Base-by-base conservation (phyloP, 2,329 filamentous ascomycete genomes). In the Phialemoniopsis sp. region DNA sequence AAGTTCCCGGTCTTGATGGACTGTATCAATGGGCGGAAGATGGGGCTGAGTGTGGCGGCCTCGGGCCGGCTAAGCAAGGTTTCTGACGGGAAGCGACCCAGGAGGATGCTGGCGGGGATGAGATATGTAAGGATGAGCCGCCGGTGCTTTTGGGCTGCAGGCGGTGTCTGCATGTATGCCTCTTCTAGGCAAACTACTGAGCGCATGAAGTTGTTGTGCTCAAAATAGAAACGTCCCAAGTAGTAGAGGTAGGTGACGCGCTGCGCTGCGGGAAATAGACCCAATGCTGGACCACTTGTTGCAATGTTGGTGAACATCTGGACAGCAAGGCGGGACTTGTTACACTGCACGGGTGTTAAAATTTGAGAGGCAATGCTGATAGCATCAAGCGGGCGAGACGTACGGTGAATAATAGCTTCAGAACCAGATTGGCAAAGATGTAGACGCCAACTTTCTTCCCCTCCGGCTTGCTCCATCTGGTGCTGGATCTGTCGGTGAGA, bases 201-300 rank as follows among this genome's bases (percentile, higher is more conserved):
- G 18, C 86, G 82, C 45, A 78, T 80, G 60, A 89, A 95, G 56
- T 95, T 84, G 49, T 82, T 85, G 59, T 88, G 90, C 46, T 87
- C 81, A 58, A 95, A 89, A 55, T 90, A 81, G 63, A 91, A 96
- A 42, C 89, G 84, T 14, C 91, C 91, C 6, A 97, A 82, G 57
- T 95, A 95, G 66, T 95, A 96, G 13, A 97, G 81, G 52, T 90
- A 97, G 4, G 89, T 95, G 37, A 95, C 89, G 36, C 89, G 80
- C 57, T 97, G 87, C 6, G 85, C 78, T 16, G 87, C 88, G 3
- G 90, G 89, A 55, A 94, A 97, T 37, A 87, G 77, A 2, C 78
- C 73, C 12, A 97, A 67, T 0, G 89, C 87, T 1, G 89, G 89
- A 1, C 87, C 90, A 48, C 87, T 85, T 41, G 86, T 82, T 36